phyloP scores from a whole-genome alignment of 805 yeast genomes.

The Ogataea corticis region DNA sequence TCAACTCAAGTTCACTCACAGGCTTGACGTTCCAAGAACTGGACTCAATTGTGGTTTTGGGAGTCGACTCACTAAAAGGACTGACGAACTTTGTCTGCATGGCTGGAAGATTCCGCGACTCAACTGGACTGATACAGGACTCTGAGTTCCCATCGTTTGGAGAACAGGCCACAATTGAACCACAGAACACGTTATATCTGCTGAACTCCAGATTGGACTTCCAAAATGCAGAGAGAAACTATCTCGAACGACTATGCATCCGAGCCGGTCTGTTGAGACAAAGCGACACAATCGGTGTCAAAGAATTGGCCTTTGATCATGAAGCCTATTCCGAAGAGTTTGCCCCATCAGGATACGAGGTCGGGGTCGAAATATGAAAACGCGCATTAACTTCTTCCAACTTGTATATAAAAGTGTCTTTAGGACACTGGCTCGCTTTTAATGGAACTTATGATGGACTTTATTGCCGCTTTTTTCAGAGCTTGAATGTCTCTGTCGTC shows the following conservation, averaged over 20 bases:
- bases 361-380: background rate
- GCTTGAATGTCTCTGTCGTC: slow-evolving; percentile 15
- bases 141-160: slow-evolving; percentile 18
- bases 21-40: slow-evolving; percentile 32
- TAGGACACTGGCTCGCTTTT: background rate
- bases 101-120: slow-evolving; percentile 29
- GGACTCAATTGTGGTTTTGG: slow-evolving; percentile 30
- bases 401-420: background rate
- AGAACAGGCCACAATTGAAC: background rate
- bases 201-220: slow-evolving; percentile 27
- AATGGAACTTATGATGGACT: slow-evolving; percentile 11
- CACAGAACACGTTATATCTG: slow-evolving; percentile 14
- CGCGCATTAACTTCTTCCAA: background rate
- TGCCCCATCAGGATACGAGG: background rate
- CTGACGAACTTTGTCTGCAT: slow-evolving; percentile 23
- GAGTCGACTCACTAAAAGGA: slow-evolving; percentile 33
- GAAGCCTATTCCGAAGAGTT: slow-evolving; percentile 9
- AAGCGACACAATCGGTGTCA: slow-evolving; percentile 20
- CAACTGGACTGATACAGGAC: slow-evolving; percentile 21
- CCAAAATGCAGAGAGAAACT: slow-evolving; percentile 32
- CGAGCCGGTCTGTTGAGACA: slow-evolving; percentile 30
- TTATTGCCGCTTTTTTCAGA: slow-evolving; percentile 18
- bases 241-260: slow-evolving; percentile 31
- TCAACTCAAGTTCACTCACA: slow-evolving; percentile 25
- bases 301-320: slow-evolving; percentile 21